Conservation (phyloP, 305 asterid genomes). For the Fraxinus angustifolia region DNA sequence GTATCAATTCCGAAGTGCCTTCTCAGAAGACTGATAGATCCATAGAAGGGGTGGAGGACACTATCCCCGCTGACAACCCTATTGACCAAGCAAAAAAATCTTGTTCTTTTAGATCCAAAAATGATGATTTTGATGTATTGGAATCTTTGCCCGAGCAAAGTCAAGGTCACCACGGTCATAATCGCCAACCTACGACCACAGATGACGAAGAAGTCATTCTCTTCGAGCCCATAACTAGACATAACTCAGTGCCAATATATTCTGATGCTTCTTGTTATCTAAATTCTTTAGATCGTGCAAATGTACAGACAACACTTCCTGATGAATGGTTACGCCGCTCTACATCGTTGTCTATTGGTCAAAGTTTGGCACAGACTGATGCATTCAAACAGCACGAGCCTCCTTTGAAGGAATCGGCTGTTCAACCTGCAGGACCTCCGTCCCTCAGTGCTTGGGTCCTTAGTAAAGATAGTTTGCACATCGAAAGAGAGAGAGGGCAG, state of each 20-base stretch:
- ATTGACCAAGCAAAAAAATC: background rate
- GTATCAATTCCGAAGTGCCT: conserved; percentile 17
- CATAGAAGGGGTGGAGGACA: conserved; percentile 1
- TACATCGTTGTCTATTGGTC: conserved; percentile 52
- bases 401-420: conserved; percentile 32
- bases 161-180: conserved; percentile 15
- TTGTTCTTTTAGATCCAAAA: background rate
- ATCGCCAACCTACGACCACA: conserved; percentile 12
- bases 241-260: conserved; percentile 64
- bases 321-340: conserved; percentile 69
- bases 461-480: conserved; percentile 30
- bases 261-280: conserved; percentile 32
- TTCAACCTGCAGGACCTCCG: conserved; percentile 67
- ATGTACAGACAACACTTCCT: conserved; percentile 18
- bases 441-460: conserved; percentile 80
- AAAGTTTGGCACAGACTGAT: conserved; percentile 37
- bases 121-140: background rate
- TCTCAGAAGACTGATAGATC: conserved; percentile 14
- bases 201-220: conserved; percentile 91
- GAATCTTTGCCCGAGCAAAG: conserved; percentile 1
- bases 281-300: conserved; percentile 15
- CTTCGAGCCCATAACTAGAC: conserved; percentile 76
- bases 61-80: background rate
- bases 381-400: conserved; percentile 39
- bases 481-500: conserved; percentile 37